Base-by-base conservation (phyloP, 2,329 filamentous ascomycete genomes). In the Iodosphaeria phyllophila region DNA sequence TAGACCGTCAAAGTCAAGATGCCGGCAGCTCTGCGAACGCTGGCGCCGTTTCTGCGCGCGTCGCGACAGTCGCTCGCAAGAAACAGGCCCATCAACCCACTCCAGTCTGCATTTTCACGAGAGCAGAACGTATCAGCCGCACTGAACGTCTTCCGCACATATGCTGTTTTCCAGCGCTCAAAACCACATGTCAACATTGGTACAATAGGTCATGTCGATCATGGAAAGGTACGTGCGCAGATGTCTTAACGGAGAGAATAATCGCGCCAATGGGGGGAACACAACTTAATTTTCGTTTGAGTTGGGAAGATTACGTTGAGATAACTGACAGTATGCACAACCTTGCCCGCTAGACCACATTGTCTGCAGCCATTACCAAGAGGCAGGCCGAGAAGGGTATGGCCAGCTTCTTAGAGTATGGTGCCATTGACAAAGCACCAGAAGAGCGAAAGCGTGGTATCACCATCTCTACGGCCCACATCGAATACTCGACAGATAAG, bases 391-490 rank as follows among this genome's bases (percentile, higher is more conserved):
- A 86, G 48, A 93, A 93, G 64, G 86, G 89, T 35, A 62, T 80
- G 43, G 89, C 89, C 50, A 83, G 60, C 59, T 98, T 89, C 64
- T 75, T 95, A 50, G 89, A 95, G 28, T 98, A 98, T 66, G 83
- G 80, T 50, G 63, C 89, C 47, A 98, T 98, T 51, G 89, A 98
- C 64, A 98, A 95, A 64, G 89, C 89, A 28, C 89, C 89, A 37
- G 89, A 98, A 60, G 89, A 98, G 70, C 78, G 89, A 50, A 95
- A 95, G 70, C 86, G 89, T 70, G 89, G 89, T 74, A 98, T 98
- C 59, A 98, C 89, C 51, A 98, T 98, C 51, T 84, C 89, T 31
- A 91, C 89, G 28, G 82, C 89, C 39, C 89, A 98, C 60, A 92
- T 98, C 60, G 89, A 98, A 64, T 98, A 95, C 65, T 60, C 80